Evolutionary conservation across 2,329 filamentous ascomycete genomes (phyloP).

Genomic region (Arthrinium phaeospermum): DNA sequence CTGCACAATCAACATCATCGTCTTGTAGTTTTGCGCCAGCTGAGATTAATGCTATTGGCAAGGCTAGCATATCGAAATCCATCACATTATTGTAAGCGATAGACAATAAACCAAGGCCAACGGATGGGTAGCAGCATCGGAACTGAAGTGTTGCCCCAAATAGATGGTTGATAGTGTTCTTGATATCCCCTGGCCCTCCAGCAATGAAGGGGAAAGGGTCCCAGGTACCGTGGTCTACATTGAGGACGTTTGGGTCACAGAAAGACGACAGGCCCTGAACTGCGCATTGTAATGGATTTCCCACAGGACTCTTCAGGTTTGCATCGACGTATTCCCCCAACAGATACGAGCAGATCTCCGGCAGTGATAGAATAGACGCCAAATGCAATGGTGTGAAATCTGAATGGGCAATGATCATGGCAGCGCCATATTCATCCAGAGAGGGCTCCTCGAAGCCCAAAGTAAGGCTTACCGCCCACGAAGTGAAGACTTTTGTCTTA

Average conservation of each 20-base stretch:
- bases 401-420: not conserved
- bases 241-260: not conserved
- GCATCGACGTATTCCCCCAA: not conserved
- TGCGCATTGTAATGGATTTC: not conserved
- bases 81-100: not conserved
- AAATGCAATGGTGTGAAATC: conserved; percentile 1
- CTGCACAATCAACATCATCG: not conserved
- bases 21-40: not conserved
- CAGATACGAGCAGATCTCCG: not conserved
- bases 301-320: not conserved
- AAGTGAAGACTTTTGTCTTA: not conserved
- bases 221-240: not conserved
- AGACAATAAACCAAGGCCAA: not conserved
- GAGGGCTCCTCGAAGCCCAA: too few relatives aligned
- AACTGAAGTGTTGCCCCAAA: not conserved
- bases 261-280: not conserved
- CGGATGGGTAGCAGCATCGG: not conserved
- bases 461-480: not conserved
- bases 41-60: not conserved
- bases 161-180: not conserved
- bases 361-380: not conserved
- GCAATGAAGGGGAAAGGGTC: too few relatives aligned
- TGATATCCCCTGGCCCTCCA: not conserved
- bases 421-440: not conserved
- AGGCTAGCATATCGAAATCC: not conserved